Conservation (phyloP, 2,329 filamentous ascomycete species). For the Aspergillus caelatus region DNA sequence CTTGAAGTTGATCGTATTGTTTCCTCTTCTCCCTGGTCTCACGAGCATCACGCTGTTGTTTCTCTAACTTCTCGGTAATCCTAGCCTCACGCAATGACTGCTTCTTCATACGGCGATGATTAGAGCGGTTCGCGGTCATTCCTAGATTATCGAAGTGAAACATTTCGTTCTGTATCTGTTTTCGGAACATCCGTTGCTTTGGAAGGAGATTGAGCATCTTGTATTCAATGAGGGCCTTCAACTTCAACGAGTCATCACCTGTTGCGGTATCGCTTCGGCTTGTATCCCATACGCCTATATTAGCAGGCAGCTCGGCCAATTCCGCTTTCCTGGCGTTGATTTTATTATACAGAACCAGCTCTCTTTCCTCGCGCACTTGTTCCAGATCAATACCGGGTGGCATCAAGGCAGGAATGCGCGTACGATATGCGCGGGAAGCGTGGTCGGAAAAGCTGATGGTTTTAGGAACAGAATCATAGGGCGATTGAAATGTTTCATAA, state of each 20-base stretch:
- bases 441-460: slow-evolving; percentile 81
- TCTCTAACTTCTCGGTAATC: slow-evolving; percentile 98
- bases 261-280: slow-evolving; percentile 67
- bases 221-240: slow-evolving; percentile 91
- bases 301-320: slow-evolving; percentile 79
- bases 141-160: slow-evolving; percentile 93
- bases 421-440: slow-evolving; percentile 71
- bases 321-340: slow-evolving; percentile 84
- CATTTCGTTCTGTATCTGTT: slow-evolving; percentile 88
- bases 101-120: slow-evolving; percentile 95
- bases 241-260: slow-evolving; percentile 79
- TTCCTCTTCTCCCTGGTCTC: slow-evolving; percentile 98
- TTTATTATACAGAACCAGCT: slow-evolving; percentile 85
- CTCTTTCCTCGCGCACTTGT: slow-evolving; percentile 80
- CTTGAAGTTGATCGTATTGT: slow-evolving; percentile 86
- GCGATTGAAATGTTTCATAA: slow-evolving; percentile 76
- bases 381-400: slow-evolving; percentile 87
- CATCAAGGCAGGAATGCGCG: slow-evolving; percentile 84
- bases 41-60: slow-evolving; percentile 94
- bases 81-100: slow-evolving; percentile 92
- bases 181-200: slow-evolving; percentile 83
- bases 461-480: slow-evolving; percentile 61
- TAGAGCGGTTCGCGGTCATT: slow-evolving; percentile 91
- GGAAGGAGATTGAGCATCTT: slow-evolving; percentile 86
- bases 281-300: slow-evolving; percentile 84